Evolutionary conservation across 129 eudicot genomes (phyloP), one percentile per base, ranked within the genome.

Genomic region (Heracleum sosnowskyi): DNA sequence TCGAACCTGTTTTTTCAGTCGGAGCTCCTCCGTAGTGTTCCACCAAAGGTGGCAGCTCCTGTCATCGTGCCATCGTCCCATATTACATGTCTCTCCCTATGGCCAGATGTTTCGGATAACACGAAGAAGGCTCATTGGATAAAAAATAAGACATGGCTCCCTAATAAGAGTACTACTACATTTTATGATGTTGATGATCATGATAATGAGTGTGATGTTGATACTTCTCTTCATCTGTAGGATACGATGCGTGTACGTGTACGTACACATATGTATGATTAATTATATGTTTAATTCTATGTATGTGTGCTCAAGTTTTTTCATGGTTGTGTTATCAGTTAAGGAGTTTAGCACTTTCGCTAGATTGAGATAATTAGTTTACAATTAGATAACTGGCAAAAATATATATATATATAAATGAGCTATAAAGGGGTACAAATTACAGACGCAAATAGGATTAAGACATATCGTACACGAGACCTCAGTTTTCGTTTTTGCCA

Each of bases 151-250:
- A 75, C 88, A 42, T 55, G 47, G 15, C 78, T 81, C 84, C 81
- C 75, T 35, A 77, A 49, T 39, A 80, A 76, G 16, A 74, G 55
- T 7, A 26, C 5, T 60, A 26, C 7, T 6, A 79, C 76, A 17
- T 74, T 75, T 31, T 81, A 17, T 55, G 76, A 11, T 28, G 68
- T 72, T 83, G 76, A 81, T 45, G 84, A 80, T 44, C 81, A 83
- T 40, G 83, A 39, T 69, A 36, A 18, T 78, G 83, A 22, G 68
- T 74, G 73, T 76, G 95, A 83, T 73, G 89, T 93, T 49, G 98
- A 93, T 78, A 93, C 98, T 70, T 87, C 98, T 85, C 97, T 93
- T 66, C 98, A 87, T 85, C 82, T 88, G 37, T 88, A 72, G 72
- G 13, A 34, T 26, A 41, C 22, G 7, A n/a, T 26, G 7, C 9